Base-by-base conservation (phyloP, 257 asterid species). In the Primulina tabacum region DNA sequence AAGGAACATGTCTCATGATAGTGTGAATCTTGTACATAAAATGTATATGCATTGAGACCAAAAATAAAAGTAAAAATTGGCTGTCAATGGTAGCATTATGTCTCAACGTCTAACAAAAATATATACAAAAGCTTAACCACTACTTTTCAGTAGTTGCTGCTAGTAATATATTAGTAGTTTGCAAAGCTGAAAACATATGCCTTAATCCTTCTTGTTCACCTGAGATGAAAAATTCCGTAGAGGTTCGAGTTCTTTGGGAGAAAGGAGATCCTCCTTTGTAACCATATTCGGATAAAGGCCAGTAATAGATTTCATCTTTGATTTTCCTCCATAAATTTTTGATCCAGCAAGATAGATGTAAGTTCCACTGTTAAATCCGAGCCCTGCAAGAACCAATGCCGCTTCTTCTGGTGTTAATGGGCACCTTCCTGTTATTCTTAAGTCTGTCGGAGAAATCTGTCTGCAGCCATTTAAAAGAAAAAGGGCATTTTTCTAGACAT, bases 371-470 rank as follows among this genome's bases (percentile, higher is more conserved):
- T 75, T 72, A 69, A 89, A 94, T 66, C 97, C 92, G 30, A 94
- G 93, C 59, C 84, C 90, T 26, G 97, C 90, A 11, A 94, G 97
- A 73, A 89, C 90, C 16, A 91, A 85, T 24, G 92, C 96, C 32
- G 92, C 89, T 85, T 94, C 99, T 87, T 94, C 99, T 6, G 99
- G 98, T 76, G 97, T 89, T 73, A 91, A 67, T 30, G 97, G 99
- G 67, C 97, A 94, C 74, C 77, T 85, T 65, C 99, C 97, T 81
- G 66, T 77, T 35, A 66, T 81, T 73, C 96, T 89, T 78, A 91
- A 71, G 70, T 88, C 90, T 66, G 34, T 14, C 0, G 86, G 86
- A 16, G 87, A 75, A 70, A 77, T 14, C 52, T 79, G 76, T 71
- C 97, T 88, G 82, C 63, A 63, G 34, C 60, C 69, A 62, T 6